Evolutionary conservation across 345 rosid species (phyloP).

Genomic region (Syzygium jambos): DNA sequence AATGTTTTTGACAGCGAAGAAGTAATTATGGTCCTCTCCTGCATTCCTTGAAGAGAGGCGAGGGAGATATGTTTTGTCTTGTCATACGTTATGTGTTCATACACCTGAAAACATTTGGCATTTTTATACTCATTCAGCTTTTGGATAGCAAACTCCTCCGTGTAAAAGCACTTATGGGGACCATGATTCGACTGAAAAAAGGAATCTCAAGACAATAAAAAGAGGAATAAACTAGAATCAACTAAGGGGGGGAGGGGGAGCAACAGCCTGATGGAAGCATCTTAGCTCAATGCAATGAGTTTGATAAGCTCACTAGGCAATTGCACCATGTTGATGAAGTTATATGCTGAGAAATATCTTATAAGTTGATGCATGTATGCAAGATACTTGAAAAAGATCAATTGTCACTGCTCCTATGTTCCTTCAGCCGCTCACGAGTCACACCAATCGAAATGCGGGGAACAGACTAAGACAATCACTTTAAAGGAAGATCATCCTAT

Average conservation of each 20-base stretch:
- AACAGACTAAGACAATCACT: neutral
- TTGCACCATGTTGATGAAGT: neutral
- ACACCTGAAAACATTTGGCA: conserved; percentile 16
- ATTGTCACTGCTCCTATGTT: neutral
- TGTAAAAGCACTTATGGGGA: neutral
- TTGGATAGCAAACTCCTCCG: neutral
- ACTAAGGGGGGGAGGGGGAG: neutral
- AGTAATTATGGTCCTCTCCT: conserved; percentile 48
- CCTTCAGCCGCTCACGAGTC: neutral
- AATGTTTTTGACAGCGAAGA: conserved; percentile 57
- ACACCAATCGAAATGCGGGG: neutral
- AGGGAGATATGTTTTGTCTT: conserved; percentile 34
- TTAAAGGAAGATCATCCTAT: neutral
- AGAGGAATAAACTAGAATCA: neutral
- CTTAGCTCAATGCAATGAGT: neutral
- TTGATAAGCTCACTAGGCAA: neutral
- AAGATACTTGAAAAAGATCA: neutral
- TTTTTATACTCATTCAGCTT: neutral
- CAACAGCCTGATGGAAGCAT: neutral
- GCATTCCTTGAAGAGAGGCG: conserved; percentile 60
- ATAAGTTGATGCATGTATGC: neutral
- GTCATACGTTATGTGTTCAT: conserved; percentile 46
- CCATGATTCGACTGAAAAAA: neutral
- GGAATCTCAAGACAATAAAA: neutral
- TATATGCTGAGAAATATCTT: neutral